A percentile compares a stretch with the other conserved stretches of the same genome.
Evolutionary conservation across 2,329 filamentous ascomycete species (phyloP).

Genomic region (Fonsecaea multimorphosa): DNA sequence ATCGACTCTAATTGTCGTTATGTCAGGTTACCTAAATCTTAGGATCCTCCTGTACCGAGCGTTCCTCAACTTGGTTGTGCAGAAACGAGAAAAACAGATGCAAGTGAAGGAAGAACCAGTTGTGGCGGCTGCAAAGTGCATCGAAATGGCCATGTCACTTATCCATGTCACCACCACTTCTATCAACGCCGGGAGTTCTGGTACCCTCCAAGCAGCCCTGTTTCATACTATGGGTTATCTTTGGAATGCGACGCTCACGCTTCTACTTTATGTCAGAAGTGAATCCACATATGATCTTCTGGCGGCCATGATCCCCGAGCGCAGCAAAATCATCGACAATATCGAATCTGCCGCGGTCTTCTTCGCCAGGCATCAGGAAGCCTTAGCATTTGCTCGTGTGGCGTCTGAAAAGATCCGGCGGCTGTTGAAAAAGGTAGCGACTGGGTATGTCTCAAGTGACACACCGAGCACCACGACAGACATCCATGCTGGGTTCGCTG

Average conservation of each 20-base stretch:
- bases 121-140: constrained; percentile 16
- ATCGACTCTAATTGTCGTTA: background rate
- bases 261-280: constrained; percentile 16
- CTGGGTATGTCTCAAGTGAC: background rate
- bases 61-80: constrained; percentile 21
- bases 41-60: constrained; percentile 23
- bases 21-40: constrained; percentile 19
- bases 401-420: background rate
- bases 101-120: constrained; percentile 11
- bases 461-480: constrained; percentile 8
- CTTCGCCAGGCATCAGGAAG: constrained; percentile 17
- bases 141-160: constrained; percentile 16
- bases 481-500: constrained; percentile 8
- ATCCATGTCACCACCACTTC: constrained; percentile 14
- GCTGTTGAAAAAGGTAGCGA: constrained; percentile 11
- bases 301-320: background rate
- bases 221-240: constrained; percentile 23
- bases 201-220: constrained; percentile 19
- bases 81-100: constrained; percentile 9
- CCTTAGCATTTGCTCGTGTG: constrained; percentile 10
- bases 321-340: constrained; percentile 1
- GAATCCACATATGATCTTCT: constrained; percentile 11
- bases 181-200: constrained; percentile 11
- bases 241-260: constrained; percentile 26
- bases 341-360: constrained; percentile 14